Evolutionary conservation across 352 stramenopile genomes (phyloP), one percentile per base, ranked within the genome.

Genomic region (Globisporangium megalacanthum): DNA sequence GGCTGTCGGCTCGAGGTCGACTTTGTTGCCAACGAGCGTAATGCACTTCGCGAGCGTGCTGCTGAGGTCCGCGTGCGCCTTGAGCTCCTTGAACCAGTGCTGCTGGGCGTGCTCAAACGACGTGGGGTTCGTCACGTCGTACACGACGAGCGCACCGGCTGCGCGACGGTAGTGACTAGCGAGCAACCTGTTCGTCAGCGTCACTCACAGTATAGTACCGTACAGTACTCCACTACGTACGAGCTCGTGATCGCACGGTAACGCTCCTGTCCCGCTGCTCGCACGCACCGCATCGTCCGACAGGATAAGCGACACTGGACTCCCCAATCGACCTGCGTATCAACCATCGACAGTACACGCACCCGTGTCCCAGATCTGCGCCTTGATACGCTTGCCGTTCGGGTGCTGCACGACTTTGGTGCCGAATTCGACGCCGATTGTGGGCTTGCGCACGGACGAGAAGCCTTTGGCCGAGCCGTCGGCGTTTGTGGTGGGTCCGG

Each of bases 211-310:
- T 29, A 29, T 4, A 29, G 25, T 29, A 29, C 25, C 25, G 25
- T 29, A 29, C 41, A 47, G 15, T 10, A 22, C 41, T 22, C 15
- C 14, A 29, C 6, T 36, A 52, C 69, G 62, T 79, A 89, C 76
- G 79, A 90, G 65, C 74, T 90, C 7, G 82, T 92, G 61, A 92
- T 92, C 42, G 82, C 82, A n/a, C 79, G 79, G 60, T 92, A 90
- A 15, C 82, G 72, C 50, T 92, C 82, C 52, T 92, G 82, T 0
- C 82, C 82, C 44, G 80, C 80, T 82, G 47, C 10, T 19, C 8
- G 6, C 17, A 1, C n/a, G 4, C 42, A 59, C 36, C 36, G 35
- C 25, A 29, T 29, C 25, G 25, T 29, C 25, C 25, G 25, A 29
- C 25, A 29, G 25, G 25, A 29, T 29, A 29, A 29, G 25, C 25